Evolutionary conservation across 1,284 basidiomycete genomes (phyloP), one percentile per base, ranked within the genome.

Genomic region (Termitomyces sp.): DNA sequence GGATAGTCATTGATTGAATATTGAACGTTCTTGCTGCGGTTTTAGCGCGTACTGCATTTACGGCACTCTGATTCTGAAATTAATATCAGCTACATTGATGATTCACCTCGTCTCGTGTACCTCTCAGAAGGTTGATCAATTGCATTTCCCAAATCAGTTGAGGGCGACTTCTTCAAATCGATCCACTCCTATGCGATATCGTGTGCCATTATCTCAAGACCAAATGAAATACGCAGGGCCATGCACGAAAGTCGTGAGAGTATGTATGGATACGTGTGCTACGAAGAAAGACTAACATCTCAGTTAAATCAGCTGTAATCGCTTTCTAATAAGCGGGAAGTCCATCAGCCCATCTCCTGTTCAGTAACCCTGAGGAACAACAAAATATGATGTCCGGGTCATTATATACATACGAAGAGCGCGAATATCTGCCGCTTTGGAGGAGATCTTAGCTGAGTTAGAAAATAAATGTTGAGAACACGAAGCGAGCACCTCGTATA

Each of bases 321-420:
- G 36, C 28, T 12, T 40, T 38, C 59, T 57, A 62, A 38, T 60
- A 21, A 24, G 26, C 12, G 7, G 52, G 57, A 34, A 5, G 17
- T 19, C 58, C 54, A 42, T 58, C 59, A 13, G 54, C 54, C 59
- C 57, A 56, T 24, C 5, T 24, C 24, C 5, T 24, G 24, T 24
- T 24, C 24, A 2, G 24, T 24, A 3, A 24, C 24, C 24, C 3
- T 24, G 24, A 39, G 12, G 56, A 58, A 44, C 54, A 56, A 33
- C 56, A 40, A 8, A 61, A 50, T 36, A 56, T 33, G 24, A 61
- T 49, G 38, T 60, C 42, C 17, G 42, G n/a, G 12, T 28, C n/a
- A 5, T 45, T 26, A 58, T 56, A 30, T 54, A 51, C 9, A 10
- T 9, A 15, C 51, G 53, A 9, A 62, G n/a, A 12, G 47, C 26